These are phyloP conservation scores for Chrysanthemum seticuspe DNA, from an alignment of 129 eudicot genomes.

Conservation along the genomic window DNA sequence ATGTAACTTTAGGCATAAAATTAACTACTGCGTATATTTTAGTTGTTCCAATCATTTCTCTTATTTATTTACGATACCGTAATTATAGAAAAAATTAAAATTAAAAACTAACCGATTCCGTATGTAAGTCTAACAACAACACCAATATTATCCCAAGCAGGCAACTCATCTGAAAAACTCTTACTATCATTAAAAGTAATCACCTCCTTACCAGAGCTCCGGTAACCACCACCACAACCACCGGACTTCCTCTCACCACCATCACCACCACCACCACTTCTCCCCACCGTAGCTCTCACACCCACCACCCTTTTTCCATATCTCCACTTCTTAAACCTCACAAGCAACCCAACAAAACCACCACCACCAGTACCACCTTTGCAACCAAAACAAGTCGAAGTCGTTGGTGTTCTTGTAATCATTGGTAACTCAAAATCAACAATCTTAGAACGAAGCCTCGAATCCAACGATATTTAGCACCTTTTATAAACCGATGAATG, in stretches of 20 bases:
- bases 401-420: slow-evolving; percentile 36
- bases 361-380: slow-evolving; percentile 11
- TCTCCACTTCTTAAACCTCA: slow-evolving; percentile 19
- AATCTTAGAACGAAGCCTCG: slow-evolving; percentile 65
- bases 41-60: too few species aligned
- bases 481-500: too few species aligned
- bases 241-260: slow-evolving; percentile 34
- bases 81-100: too few species aligned
- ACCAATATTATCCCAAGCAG: slow-evolving; percentile 81
- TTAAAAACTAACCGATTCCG: too few species aligned
- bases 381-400: slow-evolving; percentile 27
- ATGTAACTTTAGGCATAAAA: too few species aligned
- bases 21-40: too few species aligned
- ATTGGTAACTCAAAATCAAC: slow-evolving; percentile 85
- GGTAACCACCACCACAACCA: slow-evolving; percentile 31
- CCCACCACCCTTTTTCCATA: slow-evolving; percentile 32
- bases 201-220: slow-evolving; percentile 77
- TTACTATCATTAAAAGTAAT: slow-evolving; percentile 60
- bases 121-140: slow-evolving; percentile 60
- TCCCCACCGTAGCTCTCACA: slow-evolving; percentile 12
- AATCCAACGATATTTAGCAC: slow-evolving; percentile 77
- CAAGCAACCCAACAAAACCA: slow-evolving; percentile 22
- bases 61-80: too few species aligned
- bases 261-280: slow-evolving; percentile 39
- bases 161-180: slow-evolving; percentile 55